Evolutionary conservation across 495 filamentous ascomycete species (phyloP).

Genomic region (Cudoniella acicularis): DNA sequence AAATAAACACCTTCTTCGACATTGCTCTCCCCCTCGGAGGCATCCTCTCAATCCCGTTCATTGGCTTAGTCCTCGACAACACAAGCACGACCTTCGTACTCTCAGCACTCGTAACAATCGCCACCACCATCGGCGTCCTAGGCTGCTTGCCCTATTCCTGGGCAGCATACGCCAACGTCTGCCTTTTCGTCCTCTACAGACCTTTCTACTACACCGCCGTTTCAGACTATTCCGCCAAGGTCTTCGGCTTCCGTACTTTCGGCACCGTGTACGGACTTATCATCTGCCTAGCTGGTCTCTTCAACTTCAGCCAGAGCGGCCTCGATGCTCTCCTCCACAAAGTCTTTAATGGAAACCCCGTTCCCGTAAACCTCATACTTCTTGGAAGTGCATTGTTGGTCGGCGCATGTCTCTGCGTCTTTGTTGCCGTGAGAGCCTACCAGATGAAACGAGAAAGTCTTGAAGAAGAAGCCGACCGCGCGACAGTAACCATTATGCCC

Average conservation of each 20-base stretch:
- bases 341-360: constrained; percentile 65
- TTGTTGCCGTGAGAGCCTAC: constrained; percentile 42
- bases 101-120: constrained; percentile 63
- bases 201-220: constrained; percentile 77
- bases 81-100: constrained; percentile 73
- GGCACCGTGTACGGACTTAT: constrained; percentile 94
- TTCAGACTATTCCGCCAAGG: constrained; percentile 87
- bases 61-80: constrained; percentile 77
- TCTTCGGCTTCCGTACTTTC: constrained; percentile 94
- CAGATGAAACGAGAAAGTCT: constrained; percentile 30
- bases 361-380: constrained; percentile 73
- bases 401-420: constrained; percentile 56
- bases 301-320: constrained; percentile 82
- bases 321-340: constrained; percentile 78
- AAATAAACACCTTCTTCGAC: constrained; percentile 85
- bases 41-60: constrained; percentile 80
- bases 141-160: constrained; percentile 65
- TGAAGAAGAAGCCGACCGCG: constrained; percentile 36
- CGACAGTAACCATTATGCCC: constrained; percentile 29
- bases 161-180: constrained; percentile 72
- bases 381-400: constrained; percentile 55
- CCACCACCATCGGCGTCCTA: constrained; percentile 74
- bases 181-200: constrained; percentile 73
- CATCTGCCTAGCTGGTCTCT: constrained; percentile 81
- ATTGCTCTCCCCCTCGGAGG: constrained; percentile 84